Conservation (phyloP, 2,329 filamentous ascomycete species). For the Fusarium solani-melongenae region DNA sequence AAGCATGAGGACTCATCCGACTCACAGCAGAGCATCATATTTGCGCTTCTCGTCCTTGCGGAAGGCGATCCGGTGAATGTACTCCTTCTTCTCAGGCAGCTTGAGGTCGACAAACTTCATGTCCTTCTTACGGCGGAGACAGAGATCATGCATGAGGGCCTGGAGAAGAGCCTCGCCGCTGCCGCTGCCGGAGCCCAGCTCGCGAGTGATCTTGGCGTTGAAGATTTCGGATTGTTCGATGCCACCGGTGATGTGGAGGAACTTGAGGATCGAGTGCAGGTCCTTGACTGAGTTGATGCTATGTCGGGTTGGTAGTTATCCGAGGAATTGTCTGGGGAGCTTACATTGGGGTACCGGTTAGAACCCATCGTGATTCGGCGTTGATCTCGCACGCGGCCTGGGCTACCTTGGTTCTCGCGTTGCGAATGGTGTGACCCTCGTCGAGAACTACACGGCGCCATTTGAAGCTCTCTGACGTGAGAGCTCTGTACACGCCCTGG, state of each 20-base stretch:
- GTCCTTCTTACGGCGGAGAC: constrained; percentile 84
- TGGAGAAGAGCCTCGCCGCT: constrained; percentile 75
- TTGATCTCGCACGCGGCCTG: constrained; percentile 74
- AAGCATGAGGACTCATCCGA: constrained; percentile 4
- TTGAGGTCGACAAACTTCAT: constrained; percentile 89
- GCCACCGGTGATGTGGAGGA: constrained; percentile 80
- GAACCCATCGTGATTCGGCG: constrained; percentile 80
- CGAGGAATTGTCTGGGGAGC: constrained; percentile 32
- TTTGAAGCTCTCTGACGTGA: constrained; percentile 56
- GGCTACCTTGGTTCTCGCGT: constrained; percentile 77
- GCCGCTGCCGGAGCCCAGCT: constrained; percentile 67
- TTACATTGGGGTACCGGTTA: constrained; percentile 83
- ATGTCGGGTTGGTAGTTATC: constrained; percentile 41
- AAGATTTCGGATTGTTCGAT: constrained; percentile 80
- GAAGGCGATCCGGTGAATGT: constrained; percentile 80
- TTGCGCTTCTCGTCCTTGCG: constrained; percentile 78
- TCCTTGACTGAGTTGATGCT: constrained; percentile 84
- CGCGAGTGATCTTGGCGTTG: constrained; percentile 70
- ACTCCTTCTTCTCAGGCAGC: constrained; percentile 81
- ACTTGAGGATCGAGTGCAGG: constrained; percentile 82
- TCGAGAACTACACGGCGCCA: constrained; percentile 87
- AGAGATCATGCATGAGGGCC: constrained; percentile 82
- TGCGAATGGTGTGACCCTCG: constrained; percentile 86
- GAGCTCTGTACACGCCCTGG: constrained; percentile 52
- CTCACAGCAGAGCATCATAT: constrained; percentile 78